Evolutionary conservation across 2,329 filamentous ascomycete species (phyloP).

Genomic region (Cladobotryum mycophilum): DNA sequence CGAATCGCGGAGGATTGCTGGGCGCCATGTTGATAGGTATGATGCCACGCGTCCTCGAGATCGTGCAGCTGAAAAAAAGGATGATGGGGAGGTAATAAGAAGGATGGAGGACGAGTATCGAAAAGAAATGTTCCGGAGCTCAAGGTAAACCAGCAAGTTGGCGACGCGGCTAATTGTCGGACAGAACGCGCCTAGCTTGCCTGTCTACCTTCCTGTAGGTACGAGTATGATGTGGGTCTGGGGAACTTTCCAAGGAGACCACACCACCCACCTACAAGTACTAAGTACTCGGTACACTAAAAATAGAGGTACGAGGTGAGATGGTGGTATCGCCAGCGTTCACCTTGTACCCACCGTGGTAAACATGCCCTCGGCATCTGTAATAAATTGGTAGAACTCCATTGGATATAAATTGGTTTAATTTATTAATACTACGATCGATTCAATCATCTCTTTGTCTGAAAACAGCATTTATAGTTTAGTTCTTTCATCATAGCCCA

Average conservation of each 20-base stretch:
- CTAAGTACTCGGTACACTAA: too few species aligned
- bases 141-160: constrained; percentile 6
- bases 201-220: neutral
- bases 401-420: neutral
- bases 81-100: neutral
- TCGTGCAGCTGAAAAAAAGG: constrained; percentile 3
- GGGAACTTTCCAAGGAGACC: too few species aligned
- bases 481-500: neutral
- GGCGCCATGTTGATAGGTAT: constrained; percentile 37
- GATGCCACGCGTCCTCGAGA: constrained; percentile 4
- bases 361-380: too few species aligned
- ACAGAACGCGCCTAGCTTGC: constrained; percentile 9
- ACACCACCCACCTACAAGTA: too few species aligned
- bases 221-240: too few species aligned
- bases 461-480: neutral
- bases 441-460: too few species aligned
- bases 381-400: neutral
- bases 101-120: constrained; percentile 2
- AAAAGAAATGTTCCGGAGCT: constrained; percentile 1
- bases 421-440: too few species aligned
- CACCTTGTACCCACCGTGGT: too few species aligned
- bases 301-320: too few species aligned
- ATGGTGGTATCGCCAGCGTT: too few species aligned
- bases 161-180: constrained; percentile 13
- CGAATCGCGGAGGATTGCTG: constrained; percentile 42